phyloP scores from a whole-genome alignment of 768 basidiomycete species.

The Hygrocybe coccinea region DNA sequence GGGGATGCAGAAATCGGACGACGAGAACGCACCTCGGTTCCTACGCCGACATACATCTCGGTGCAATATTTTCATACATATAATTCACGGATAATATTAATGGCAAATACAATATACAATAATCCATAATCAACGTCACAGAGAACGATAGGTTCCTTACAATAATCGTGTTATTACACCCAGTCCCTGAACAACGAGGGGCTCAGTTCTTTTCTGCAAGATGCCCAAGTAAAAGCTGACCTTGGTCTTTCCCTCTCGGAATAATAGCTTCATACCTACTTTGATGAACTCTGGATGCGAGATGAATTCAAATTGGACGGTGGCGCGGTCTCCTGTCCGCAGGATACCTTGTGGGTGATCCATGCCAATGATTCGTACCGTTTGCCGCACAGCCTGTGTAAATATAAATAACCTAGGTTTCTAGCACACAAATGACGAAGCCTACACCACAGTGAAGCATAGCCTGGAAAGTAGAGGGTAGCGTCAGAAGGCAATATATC shows the following conservation, averaged over 20 bases:
- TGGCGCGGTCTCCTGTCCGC: constrained; percentile 91
- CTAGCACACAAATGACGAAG: constrained; percentile 6
- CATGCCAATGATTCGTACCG: constrained; percentile 84
- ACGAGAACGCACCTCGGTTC: too few species aligned
- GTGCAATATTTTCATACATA: too few species aligned
- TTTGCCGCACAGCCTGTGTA: constrained; percentile 80
- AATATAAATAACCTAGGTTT: constrained; percentile 6
- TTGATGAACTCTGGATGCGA: constrained; percentile 89
- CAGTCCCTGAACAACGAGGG: constrained; percentile 48
- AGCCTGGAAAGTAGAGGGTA: constrained; percentile 41
- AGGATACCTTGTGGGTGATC: constrained; percentile 86
- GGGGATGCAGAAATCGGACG: too few species aligned
- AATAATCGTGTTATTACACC: constrained; percentile 69
- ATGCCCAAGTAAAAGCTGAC: constrained; percentile 33
- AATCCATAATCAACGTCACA: neutral
- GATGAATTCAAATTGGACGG: constrained; percentile 92
- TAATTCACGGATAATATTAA: too few species aligned
- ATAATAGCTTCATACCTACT: constrained; percentile 87
- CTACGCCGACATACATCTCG: too few species aligned
- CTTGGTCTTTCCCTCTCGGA: constrained; percentile 95
- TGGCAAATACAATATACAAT: too few species aligned
- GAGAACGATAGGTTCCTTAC: constrained; percentile 24
- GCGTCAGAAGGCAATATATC: neutral
- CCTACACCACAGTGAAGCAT: constrained; percentile 90
- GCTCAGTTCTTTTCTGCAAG: neutral